Base-by-base conservation (phyloP, 2,329 filamentous ascomycete species). In the Chrysoporthe puriensis region DNA sequence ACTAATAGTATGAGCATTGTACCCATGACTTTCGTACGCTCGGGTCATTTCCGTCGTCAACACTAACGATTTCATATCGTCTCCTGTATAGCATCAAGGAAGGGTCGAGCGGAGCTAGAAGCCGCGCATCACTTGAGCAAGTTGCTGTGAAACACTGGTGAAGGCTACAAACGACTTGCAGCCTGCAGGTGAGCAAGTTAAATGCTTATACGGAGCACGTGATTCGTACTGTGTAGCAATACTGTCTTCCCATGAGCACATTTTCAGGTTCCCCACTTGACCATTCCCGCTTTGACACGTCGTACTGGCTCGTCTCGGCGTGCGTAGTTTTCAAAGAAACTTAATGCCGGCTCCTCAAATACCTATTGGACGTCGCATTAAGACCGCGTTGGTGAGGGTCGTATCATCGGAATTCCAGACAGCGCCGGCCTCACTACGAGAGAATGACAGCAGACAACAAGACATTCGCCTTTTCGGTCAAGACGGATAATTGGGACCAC, bases 401-500 rank as follows among this genome's bases (percentile, higher is more conserved):
- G 13, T 54, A 34, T 54, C 50, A 34, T 13, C 5, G 14, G 11
- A 54, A 21, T 21, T 32, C 14, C 50, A 16, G 14, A 52, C 26
- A 54, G 32, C 13, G 7, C 50, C 50, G 32, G 21, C 50, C 3
- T 6, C 21, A n/a, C 13, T 6, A 40, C 43, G 4, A 40, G 18
- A 34, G 4, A 65, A 65, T 65, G 63, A 54, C 54, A 16, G 26
- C 54, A 59, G 54, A 58, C 44, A 16, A 65, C 34, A 54, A 60
- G 18, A 59, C 26, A 16, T 65, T 65, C 7, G 63, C 56, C 32
- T 65, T 65, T 42, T 65, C 63, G 18, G 63, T 65, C 43, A 60
- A 65, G 21, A 65, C 63, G 21, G 63, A 65, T 42, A 36, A 58
- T 26, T 69, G 68, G 68, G 63, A 67, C 16, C 68, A 69, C 18